Evolutionary conservation across 257 asterid species (phyloP), one percentile per base, ranked within the genome.

Genomic region (Eustoma russellianum): DNA sequence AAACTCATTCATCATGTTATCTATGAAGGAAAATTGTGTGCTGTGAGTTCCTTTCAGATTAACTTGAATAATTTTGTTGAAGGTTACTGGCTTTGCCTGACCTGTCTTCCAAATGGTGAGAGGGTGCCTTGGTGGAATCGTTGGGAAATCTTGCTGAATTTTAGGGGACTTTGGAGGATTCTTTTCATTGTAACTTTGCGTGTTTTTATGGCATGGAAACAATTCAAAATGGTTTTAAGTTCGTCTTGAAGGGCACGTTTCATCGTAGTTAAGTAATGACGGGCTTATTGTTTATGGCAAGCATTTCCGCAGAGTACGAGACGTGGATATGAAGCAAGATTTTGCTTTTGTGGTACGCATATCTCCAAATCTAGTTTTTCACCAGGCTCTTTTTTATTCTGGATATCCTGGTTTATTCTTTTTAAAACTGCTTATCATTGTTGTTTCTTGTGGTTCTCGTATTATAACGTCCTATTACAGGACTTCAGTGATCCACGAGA

Each of bases 281-380:
- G 97, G 95, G 83, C 97, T 88, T 85, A 85, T 79, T 83, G 80
- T 88, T 88, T 88, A 81, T 88, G 97, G 97, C 75, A 83, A 85
- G 80, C 86, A 74, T 85, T 89, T 86, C 86, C 93, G 93, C 97
- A 90, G 97, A 90, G 94, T 89, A 75, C 94, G 96, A 34, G 93
- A 90, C 64, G 97, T 90, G 94, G 96, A 90, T 73, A 83, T 90
- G 97, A 90, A 86, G 85, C 88, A 85, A 69, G 97, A 90, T 77
- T 86, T 83, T 65, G 97, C 97, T 70, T 90, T 86, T 49, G 92
- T 89, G 57, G 97, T 86, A 89, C 64, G 97, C 70, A 61, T 55
- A 54, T 10, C 53, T 45, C 74, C 64, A 62, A 47, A 44, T 24
- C 30, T 33, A 55, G n/a, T 28, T 50, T 58, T 10, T 55, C 44